A percentile compares a stretch with the other conserved stretches of the same genome.
phyloP scores from a whole-genome alignment of 2,329 filamentous ascomycete genomes.

The Grosmannia serpens region DNA sequence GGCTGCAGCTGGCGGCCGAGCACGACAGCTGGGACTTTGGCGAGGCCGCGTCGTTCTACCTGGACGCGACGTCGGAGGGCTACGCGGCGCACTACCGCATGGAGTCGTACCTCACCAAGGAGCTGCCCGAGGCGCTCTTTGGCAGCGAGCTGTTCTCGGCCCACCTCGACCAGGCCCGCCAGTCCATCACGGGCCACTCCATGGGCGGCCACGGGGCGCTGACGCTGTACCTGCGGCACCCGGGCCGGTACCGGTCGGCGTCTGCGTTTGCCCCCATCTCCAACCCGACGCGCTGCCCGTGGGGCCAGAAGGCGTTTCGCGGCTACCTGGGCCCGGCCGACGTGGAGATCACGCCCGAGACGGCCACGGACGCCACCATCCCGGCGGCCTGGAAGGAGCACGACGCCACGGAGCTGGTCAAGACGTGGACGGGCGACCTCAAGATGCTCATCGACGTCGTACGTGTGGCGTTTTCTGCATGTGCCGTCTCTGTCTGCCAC shows the following conservation, averaged over 20 bases:
- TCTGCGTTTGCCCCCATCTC: constrained; percentile 84
- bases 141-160: constrained; percentile 43
- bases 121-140: constrained; percentile 74
- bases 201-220: constrained; percentile 97
- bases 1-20: constrained; percentile 70
- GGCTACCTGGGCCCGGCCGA: constrained; percentile 73
- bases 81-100: constrained; percentile 78
- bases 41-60: constrained; percentile 84
- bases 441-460: constrained; percentile 82
- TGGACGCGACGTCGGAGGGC: constrained; percentile 75
- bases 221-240: constrained; percentile 84
- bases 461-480: constrained; percentile 1
- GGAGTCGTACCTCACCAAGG: constrained; percentile 83
- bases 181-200: constrained; percentile 85
- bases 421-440: constrained; percentile 56
- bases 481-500: too few relatives aligned
- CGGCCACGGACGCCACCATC: constrained; percentile 7
- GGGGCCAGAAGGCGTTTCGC: constrained; percentile 90
- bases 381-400: constrained; percentile 73
- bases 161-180: constrained; percentile 54
- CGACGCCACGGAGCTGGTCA: constrained; percentile 83
- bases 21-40: constrained; percentile 89
- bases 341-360: constrained; percentile 4
- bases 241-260: constrained; percentile 77
- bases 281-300: constrained; percentile 77